These are phyloP conservation scores for Podospora conica DNA, from an alignment of 495 filamentous ascomycete species.

Conservation along the genomic window DNA sequence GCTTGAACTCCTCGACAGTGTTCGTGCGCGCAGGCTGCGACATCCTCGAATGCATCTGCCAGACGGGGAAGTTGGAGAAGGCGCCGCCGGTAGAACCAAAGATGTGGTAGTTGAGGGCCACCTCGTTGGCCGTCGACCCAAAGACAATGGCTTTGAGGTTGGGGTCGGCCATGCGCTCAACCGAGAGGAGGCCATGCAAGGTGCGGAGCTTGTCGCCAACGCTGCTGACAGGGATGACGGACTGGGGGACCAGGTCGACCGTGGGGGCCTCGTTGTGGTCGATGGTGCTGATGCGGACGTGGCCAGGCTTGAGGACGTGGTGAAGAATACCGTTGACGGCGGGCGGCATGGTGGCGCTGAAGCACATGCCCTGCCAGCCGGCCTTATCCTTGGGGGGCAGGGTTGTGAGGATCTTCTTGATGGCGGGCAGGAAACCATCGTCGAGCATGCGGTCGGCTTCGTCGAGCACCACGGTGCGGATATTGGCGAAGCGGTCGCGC, in stretches of 20 bases:
- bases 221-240: conserved; percentile 64
- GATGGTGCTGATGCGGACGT: conserved; percentile 79
- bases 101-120: conserved; percentile 68
- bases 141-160: conserved; percentile 75
- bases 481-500: conserved; percentile 68
- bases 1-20: conserved; percentile 78
- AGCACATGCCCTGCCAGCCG: conserved; percentile 77
- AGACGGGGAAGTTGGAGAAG: conserved; percentile 86
- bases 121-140: conserved; percentile 97
- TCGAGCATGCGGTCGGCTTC: conserved; percentile 97
- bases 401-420: conserved; percentile 70
- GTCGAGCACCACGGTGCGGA: conserved; percentile 69
- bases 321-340: conserved; percentile 92
- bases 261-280: conserved; percentile 91
- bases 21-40: conserved; percentile 69
- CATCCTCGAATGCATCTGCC: conserved; percentile 57
- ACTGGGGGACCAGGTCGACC: conserved; percentile 70
- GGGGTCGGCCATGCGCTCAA: conserved; percentile 89
- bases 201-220: conserved; percentile 92
- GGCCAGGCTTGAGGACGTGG: conserved; percentile 94
- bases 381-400: conserved; percentile 53
- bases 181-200: conserved; percentile 67
- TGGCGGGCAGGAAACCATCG: conserved; percentile 85
- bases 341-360: conserved; percentile 82
- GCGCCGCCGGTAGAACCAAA: conserved; percentile 68